A percentile compares a stretch with the other conserved stretches of the same genome.
These are phyloP conservation scores for Plasmodium adleri DNA, from an alignment of 169 alveolate species.

Conservation along the genomic window DNA sequence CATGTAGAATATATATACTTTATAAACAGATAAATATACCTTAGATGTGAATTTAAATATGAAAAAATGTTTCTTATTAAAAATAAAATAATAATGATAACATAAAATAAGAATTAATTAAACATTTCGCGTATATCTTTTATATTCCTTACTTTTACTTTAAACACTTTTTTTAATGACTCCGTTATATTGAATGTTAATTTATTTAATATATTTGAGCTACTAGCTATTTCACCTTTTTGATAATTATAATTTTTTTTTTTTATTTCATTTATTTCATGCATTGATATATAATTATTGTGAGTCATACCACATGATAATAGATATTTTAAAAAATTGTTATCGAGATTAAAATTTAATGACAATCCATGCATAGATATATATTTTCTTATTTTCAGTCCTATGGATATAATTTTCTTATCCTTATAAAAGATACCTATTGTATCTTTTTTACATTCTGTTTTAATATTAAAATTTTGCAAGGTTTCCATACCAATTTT, in stretches of 20 bases:
- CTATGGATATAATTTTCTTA: conserved; percentile 78
- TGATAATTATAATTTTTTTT: not conserved
- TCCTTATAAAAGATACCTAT: conserved; percentile 78
- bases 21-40: too few relatives aligned
- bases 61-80: too few relatives aligned
- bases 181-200: conserved; percentile 23
- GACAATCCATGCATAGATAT: conserved; percentile 83
- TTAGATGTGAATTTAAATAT: too few relatives aligned
- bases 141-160: conserved; percentile 34
- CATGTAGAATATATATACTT: too few relatives aligned
- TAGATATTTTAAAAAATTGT: conserved; percentile 37
- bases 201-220: conserved; percentile 8
- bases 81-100: too few relatives aligned
- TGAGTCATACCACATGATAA: conserved; percentile 82
- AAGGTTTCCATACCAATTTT: conserved; percentile 59
- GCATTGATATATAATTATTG: conserved; percentile 48
- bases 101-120: not conserved
- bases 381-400: conserved; percentile 79
- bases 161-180: conserved; percentile 51
- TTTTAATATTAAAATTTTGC: conserved; percentile 35
- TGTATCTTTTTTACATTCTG: conserved; percentile 55
- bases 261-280: conserved; percentile 34
- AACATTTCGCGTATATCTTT: conserved; percentile 32
- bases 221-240: conserved; percentile 14
- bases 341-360: conserved; percentile 71